Evolutionary conservation across 1,284 basidiomycete species (phyloP).

Genomic region (Malassezia japonica): DNA sequence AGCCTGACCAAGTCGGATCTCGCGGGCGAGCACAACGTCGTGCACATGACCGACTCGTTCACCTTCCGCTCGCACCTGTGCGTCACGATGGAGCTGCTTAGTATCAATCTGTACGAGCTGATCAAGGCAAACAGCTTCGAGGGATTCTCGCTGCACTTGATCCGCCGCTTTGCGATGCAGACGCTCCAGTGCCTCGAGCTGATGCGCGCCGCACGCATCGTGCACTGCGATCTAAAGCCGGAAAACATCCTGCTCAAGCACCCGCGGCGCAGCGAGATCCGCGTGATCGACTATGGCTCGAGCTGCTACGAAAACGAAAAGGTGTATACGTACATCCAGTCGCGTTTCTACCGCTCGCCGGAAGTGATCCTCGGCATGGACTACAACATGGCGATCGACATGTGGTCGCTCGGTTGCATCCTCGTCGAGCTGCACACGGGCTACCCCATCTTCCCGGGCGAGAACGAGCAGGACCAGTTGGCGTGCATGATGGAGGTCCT

Average conservation of each 20-base stretch:
- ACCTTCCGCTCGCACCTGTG: conserved; percentile 96
- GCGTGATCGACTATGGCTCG: conserved; percentile 97
- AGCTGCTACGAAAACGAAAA: conserved; percentile 96
- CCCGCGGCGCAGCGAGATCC: conserved; percentile 89
- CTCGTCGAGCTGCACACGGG: conserved; percentile 96
- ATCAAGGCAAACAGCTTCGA: conserved; percentile 98
- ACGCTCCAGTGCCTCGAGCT: conserved; percentile 82
- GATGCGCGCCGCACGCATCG: conserved; percentile 91
- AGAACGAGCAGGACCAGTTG: conserved; percentile 88
- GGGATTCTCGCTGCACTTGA: conserved; percentile 87
- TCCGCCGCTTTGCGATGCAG: conserved; percentile 90
- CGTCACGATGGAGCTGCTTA: conserved; percentile 93
- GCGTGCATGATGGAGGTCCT: conserved; percentile 99
- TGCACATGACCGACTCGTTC: conserved; percentile 98
- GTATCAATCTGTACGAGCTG: conserved; percentile 96
- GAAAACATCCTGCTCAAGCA: conserved; percentile 95
- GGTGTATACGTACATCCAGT: conserved; percentile 97
- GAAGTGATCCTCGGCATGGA: conserved; percentile 53
- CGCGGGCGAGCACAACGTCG: conserved; percentile 90
- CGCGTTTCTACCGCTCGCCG: conserved; percentile 91
- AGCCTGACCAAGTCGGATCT: conserved; percentile 94
- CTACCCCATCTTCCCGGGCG: conserved; percentile 97
- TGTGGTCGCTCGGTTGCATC: conserved; percentile 98
- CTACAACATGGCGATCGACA: conserved; percentile 63
- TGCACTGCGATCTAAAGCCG: conserved; percentile 99